Conservation (phyloP, 441 rosid genomes). For the Sinapis alba region DNA sequence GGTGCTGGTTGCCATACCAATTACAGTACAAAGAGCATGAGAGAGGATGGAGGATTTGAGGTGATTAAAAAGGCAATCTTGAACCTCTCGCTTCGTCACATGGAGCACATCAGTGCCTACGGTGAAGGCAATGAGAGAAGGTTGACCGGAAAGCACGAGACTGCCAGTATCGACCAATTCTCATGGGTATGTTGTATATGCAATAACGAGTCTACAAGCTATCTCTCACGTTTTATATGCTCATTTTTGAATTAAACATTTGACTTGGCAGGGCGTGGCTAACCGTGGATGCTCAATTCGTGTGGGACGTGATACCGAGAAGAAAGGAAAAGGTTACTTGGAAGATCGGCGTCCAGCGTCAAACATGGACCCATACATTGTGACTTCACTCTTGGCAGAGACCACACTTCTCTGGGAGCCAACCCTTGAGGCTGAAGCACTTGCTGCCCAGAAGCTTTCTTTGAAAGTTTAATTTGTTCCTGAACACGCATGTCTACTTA, state of each 20-base stretch:
- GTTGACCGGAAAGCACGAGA: conserved; percentile 95
- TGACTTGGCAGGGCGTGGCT: conserved; percentile 77
- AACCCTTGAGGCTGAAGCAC: conserved; percentile 87
- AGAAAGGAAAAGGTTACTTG: too few species aligned
- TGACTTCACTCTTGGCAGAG: conserved; percentile 81
- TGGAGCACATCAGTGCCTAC: conserved; percentile 87
- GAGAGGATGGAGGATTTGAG: conserved; percentile 94
- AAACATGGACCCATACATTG: conserved; percentile 93
- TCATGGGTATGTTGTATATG: conserved; percentile 68
- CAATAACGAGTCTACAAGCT: not conserved
- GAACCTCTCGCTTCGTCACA: conserved; percentile 90
- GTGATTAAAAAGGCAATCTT: conserved; percentile 87
- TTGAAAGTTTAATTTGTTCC: conserved; percentile 56
- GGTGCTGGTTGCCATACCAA: conserved; percentile 99
- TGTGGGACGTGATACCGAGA: too few species aligned
- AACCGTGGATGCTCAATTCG: conserved; percentile 96
- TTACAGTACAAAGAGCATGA: conserved; percentile 93
- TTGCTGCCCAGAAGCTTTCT: conserved; percentile 85
- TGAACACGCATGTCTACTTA: conserved; percentile 3
- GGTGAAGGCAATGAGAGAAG: conserved; percentile 99
- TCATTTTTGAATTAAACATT: conserved; percentile 8
- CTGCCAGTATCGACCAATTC: conserved; percentile 85
- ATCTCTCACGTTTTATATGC: not conserved
- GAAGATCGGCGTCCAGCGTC: conserved; percentile 95
- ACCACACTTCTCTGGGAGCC: conserved; percentile 87